phyloP scores from a whole-genome alignment of 2,329 filamentous ascomycete species.

The Tolypocladium sp. region DNA sequence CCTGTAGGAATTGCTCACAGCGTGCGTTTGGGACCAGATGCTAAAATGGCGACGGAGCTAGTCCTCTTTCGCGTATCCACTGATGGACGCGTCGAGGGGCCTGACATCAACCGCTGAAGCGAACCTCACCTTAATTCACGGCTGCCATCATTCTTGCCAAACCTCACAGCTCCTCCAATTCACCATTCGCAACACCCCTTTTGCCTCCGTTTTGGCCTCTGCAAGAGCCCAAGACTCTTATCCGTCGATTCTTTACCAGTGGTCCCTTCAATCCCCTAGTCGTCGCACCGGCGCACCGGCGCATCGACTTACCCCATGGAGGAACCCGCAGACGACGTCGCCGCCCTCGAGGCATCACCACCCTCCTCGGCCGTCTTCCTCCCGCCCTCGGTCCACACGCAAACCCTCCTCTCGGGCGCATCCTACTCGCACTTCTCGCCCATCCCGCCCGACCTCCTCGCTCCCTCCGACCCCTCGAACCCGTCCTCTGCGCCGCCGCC shows the following conservation, averaged over 20 bases:
- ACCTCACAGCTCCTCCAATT: not conserved
- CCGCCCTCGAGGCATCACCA: not conserved
- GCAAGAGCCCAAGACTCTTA: not conserved
- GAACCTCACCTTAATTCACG: not conserved
- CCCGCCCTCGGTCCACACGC: conserved; percentile 57
- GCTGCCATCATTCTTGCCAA: not conserved
- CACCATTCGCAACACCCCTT: not conserved
- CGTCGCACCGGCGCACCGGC: not conserved
- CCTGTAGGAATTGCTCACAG: not conserved
- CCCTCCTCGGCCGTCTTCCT: conserved; percentile 36
- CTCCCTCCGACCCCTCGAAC: conserved; percentile 24
- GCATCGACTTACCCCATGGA: conserved; percentile 6
- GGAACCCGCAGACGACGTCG: conserved; percentile 2
- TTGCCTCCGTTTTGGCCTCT: not conserved
- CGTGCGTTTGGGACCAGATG: too few species aligned
- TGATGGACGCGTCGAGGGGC: not conserved
- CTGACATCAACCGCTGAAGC: not conserved
- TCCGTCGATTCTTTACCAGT: accelerated
- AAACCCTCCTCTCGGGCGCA: conserved; percentile 50
- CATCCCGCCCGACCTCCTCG: conserved; percentile 51
- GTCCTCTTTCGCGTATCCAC: not conserved
- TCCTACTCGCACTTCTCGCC: conserved; percentile 66
- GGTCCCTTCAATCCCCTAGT: not conserved
- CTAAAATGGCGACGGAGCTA: not conserved
- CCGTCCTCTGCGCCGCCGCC: conserved; percentile 22